These are phyloP conservation scores for Lactarius trivialis DNA, from an alignment of 768 basidiomycete species.

Conservation along the genomic window DNA sequence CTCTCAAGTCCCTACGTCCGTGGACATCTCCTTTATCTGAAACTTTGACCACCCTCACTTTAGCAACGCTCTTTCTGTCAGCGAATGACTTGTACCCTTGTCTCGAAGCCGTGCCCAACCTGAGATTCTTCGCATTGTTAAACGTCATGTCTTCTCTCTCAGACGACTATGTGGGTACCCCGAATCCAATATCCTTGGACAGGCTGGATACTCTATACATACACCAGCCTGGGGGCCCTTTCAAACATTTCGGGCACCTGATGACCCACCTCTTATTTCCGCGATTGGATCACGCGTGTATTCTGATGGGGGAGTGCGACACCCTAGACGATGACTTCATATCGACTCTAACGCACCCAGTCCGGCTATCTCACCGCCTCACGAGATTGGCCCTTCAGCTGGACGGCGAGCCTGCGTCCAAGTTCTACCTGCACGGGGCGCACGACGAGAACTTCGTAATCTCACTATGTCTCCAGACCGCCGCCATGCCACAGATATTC, in stretches of 20 bases:
- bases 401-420: slow-evolving; percentile 11
- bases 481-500: slow-evolving; percentile 6
- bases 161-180: slow-evolving; percentile 1
- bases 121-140: slow-evolving; percentile 5
- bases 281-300: slow-evolving; percentile 3
- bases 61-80: slow-evolving; percentile 6
- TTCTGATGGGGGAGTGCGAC: slow-evolving; percentile 13
- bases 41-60: slow-evolving; percentile 5
- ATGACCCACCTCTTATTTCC: slow-evolving; percentile 8
- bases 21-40: slow-evolving; percentile 1
- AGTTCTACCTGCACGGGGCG: slow-evolving; percentile 11
- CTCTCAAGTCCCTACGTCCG: slow-evolving; percentile 6
- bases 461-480: slow-evolving; percentile 7
- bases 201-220: slow-evolving; percentile 3
- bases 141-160: slow-evolving; percentile 6
- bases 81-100: slow-evolving; percentile 11
- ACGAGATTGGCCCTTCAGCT: slow-evolving; percentile 5
- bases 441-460: slow-evolving; percentile 4
- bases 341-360: neutral
- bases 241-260: slow-evolving; percentile 11
- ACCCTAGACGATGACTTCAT: slow-evolving; percentile 8
- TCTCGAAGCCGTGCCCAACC: slow-evolving; percentile 9
- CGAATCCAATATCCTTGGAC: slow-evolving; percentile 6
- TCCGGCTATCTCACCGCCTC: neutral
- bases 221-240: slow-evolving; percentile 6